Evolutionary conservation across 2,329 filamentous ascomycete species (phyloP), one percentile per base, ranked within the genome.

Genomic region (Thermothelomyces thermophilus): DNA sequence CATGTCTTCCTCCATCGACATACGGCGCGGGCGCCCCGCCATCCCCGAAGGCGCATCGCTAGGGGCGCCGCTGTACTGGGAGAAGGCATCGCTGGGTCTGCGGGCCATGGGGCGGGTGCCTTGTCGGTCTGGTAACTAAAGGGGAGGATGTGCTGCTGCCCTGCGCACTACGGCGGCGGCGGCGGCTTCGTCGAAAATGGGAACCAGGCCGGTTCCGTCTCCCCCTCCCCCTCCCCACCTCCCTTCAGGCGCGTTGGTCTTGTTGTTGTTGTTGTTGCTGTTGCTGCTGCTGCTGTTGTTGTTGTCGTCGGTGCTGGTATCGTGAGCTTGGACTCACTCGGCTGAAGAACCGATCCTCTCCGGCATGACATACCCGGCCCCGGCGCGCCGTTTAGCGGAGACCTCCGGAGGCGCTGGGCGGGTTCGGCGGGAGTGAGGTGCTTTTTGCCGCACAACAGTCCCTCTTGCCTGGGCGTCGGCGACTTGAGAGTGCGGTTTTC

Each of bases 1-100:
- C 59, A 73, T 65, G 59, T 78, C 74, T 66, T 78, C 74, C 63
- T 78, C 75, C 67, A 77, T 75, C 43, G 75, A 78, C 59, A 75
- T 70, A 54, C 60, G 60, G 50, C 60, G 60, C 46, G 48, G 58
- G 53, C 58, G 59, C 33, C 59, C 70, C 70, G 24, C 24, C 24
- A 26, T 26, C 24, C 24, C 24, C 24, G 69, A 62, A 70, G 67
- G 51, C 66, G 62, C 55, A 64, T 67, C 66, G 68, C 65, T 60
- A 63, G 62, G 60, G 63, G 62, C 61, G 65, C 59, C 56, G 60
- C 56, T 57, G 58, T 58, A 50, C 58, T 60, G 62, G 59, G 58
- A 61, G 55, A 59, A 61, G 58, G 58, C 60, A 62, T 61, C 56
- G 55, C 57, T 57, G 41, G 58, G 54, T 22, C 54, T 51, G 36